These are phyloP conservation scores for Hemileccinum impolitum DNA, from an alignment of 768 basidiomycete species.

Conservation along the genomic window DNA sequence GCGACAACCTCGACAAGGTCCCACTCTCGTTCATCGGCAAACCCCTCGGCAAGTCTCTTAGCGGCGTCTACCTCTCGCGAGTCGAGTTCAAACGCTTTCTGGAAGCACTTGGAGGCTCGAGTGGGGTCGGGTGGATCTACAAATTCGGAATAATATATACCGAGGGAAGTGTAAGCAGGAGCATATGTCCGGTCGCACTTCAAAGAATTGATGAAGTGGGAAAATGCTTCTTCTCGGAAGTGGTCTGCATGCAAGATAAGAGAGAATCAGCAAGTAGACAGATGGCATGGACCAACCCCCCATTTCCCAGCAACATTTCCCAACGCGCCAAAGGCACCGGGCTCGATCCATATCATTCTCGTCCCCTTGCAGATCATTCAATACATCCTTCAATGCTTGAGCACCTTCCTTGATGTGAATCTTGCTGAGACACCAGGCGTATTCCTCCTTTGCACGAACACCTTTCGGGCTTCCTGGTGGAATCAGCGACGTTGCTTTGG, in stretches of 20 bases:
- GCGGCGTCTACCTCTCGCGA: conserved; percentile 86
- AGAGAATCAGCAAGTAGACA: not conserved
- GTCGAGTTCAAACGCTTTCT: conserved; percentile 97
- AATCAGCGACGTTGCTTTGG: conserved; percentile 47
- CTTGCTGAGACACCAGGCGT: conserved; percentile 71
- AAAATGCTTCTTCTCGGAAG: conserved; percentile 64
- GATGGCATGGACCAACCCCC: conserved; percentile 47
- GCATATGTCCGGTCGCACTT: conserved; percentile 76
- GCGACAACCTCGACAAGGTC: conserved; percentile 95
- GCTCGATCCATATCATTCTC: conserved; percentile 60
- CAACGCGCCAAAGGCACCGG: conserved; percentile 82
- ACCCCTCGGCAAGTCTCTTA: conserved; percentile 76
- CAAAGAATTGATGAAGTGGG: conserved; percentile 74
- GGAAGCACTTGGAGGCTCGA: conserved; percentile 92
- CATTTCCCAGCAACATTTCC: conserved; percentile 68
- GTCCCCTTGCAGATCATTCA: conserved; percentile 42
- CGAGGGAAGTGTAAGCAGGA: conserved; percentile 91
- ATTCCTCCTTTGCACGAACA: conserved; percentile 73
- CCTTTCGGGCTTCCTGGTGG: conserved; percentile 44
- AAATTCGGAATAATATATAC: conserved; percentile 79
- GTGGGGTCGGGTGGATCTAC: conserved; percentile 71
- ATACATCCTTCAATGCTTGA: conserved; percentile 45
- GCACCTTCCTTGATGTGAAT: conserved; percentile 53
- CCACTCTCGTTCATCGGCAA: conserved; percentile 94
- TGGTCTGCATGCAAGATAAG: conserved; percentile 34